phyloP scores from a whole-genome alignment of 1,139 yeast genomes.

The Suhomyces bokatorum region DNA sequence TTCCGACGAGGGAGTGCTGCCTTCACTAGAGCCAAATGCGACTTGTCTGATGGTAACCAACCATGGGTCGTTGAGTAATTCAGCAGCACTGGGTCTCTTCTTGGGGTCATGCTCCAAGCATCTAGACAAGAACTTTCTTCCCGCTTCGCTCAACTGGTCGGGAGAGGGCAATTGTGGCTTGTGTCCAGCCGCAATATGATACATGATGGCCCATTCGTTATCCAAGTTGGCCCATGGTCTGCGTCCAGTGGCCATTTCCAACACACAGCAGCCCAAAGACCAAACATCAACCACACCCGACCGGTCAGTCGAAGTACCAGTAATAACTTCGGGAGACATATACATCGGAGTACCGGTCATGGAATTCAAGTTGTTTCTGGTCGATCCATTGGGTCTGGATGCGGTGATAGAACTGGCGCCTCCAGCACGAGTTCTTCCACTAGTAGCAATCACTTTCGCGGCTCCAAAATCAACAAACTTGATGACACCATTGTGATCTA shows the following conservation, averaged over 20 bases:
- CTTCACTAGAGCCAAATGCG: constrained; percentile 56
- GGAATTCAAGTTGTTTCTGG: constrained; percentile 37
- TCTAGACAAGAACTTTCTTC: constrained; percentile 67
- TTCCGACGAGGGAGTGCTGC: constrained; percentile 45
- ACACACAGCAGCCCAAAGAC: constrained; percentile 80
- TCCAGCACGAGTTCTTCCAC: constrained; percentile 49
- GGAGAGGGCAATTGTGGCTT: constrained; percentile 79
- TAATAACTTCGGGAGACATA: constrained; percentile 96
- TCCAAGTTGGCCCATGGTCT: constrained; percentile 91
- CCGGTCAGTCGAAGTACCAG: constrained; percentile 67
- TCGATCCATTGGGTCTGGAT: constrained; percentile 16
- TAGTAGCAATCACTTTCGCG: constrained; percentile 86
- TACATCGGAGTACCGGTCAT: constrained; percentile 99
- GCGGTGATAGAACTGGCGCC: constrained; percentile 14
- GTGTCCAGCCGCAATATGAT: constrained; percentile 95
- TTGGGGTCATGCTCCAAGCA: constrained; percentile 84
- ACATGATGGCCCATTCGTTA: constrained; percentile 98
- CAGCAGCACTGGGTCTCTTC: constrained; percentile 78
- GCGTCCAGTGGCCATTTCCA: constrained; percentile 82
- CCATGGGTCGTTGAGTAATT: constrained; percentile 90
- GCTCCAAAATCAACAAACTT: constrained; percentile 98
- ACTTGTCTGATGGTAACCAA: constrained; percentile 68
- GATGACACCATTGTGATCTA: constrained; percentile 90
- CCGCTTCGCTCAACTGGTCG: constrained; percentile 76
- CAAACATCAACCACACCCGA: constrained; percentile 81